These are phyloP conservation scores for Globisporangium radiosum DNA, from an alignment of 352 stramenopile species.

Conservation along the genomic window DNA sequence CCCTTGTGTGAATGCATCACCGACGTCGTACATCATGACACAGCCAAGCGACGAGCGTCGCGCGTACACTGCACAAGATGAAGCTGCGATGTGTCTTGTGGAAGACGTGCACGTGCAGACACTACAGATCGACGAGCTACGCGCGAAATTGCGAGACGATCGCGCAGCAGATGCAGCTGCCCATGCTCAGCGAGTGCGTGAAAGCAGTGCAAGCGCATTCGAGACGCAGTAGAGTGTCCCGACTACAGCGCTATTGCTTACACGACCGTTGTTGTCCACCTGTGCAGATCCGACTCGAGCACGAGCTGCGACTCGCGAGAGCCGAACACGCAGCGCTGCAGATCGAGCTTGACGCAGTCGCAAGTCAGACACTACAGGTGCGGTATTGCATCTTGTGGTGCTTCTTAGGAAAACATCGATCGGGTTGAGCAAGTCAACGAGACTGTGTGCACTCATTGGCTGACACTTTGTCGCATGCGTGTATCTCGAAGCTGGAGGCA, in stretches of 20 bases:
- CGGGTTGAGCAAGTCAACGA: too few relatives aligned
- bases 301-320: slow-evolving; percentile 1
- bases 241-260: not conserved
- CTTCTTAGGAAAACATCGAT: too few relatives aligned
- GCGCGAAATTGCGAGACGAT: slow-evolving; percentile 7
- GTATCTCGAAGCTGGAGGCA: slow-evolving; percentile 5
- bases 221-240: not conserved
- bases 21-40: not conserved
- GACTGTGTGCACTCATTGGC: too few relatives aligned
- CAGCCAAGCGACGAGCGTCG: not conserved
- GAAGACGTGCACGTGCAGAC: slow-evolving; percentile 6
- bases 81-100: slow-evolving; percentile 2
- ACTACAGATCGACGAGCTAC: slow-evolving; percentile 14
- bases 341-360: not conserved
- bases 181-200: not conserved
- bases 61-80: slow-evolving; percentile 6
- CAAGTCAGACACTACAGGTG: not conserved
- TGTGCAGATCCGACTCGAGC: slow-evolving; percentile 3
- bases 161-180: not conserved
- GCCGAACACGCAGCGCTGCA: slow-evolving; percentile 1
- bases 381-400: not conserved
- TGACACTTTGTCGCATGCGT: not conserved
- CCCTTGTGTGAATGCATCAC: not conserved
- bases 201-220: too few relatives aligned
- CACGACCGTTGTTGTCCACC: too few relatives aligned